Evolutionary conservation across 129 eudicot species (phyloP).

Genomic region (Saussurea involucrata): DNA sequence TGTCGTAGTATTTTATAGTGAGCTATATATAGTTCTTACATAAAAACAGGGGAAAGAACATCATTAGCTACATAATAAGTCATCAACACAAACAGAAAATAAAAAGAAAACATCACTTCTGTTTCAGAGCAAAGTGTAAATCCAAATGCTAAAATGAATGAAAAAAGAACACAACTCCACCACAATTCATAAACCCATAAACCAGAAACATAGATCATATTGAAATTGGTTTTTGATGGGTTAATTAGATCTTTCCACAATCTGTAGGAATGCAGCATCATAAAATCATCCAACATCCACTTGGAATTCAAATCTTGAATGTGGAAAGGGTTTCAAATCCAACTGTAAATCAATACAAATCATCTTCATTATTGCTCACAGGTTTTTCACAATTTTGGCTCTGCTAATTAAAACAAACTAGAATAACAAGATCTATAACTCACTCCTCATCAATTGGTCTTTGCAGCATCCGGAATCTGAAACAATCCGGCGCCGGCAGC

Average conservation of each 20-base stretch:
- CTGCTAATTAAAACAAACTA: conserved; percentile 2
- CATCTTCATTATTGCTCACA: conserved; percentile 18
- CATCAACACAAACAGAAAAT: neutral
- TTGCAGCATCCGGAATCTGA: conserved; percentile 78
- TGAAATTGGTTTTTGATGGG: neutral
- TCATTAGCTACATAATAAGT: neutral
- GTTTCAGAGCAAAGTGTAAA: neutral
- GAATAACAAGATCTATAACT: conserved; percentile 7
- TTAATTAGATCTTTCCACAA: neutral
- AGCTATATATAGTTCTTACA: neutral
- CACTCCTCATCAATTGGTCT: conserved; percentile 52
- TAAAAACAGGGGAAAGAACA: too few species aligned
- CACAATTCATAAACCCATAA: neutral
- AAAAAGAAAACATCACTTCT: neutral
- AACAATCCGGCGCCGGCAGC: conserved; percentile 73
- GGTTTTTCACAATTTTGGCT: conserved; percentile 3
- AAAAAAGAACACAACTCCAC: neutral
- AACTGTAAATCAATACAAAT: conserved; percentile 15
- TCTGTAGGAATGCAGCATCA: neutral
- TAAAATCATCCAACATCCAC: neutral
- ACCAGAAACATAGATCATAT: neutral
- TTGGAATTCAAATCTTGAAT: conserved; percentile 7
- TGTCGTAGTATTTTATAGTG: neutral
- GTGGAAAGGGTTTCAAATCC: conserved; percentile 3
- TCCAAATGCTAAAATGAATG: neutral